A percentile compares a stretch with the other conserved stretches of the same genome.
phyloP scores from a whole-genome alignment of 495 filamentous ascomycete genomes.

The Penicillium paradoxum region DNA sequence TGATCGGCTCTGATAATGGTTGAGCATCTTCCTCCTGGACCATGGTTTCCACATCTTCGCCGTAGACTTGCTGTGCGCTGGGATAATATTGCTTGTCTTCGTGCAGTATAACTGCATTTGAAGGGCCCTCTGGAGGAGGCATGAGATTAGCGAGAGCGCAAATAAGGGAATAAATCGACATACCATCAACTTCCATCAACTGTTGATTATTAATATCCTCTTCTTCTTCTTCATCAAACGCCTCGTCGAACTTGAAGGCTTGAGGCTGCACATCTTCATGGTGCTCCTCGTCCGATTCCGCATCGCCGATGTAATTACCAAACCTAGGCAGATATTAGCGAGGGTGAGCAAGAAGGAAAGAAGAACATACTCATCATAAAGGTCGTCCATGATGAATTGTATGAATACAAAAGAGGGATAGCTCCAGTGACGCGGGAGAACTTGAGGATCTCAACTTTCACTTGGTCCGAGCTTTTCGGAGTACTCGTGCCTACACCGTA shows the following conservation, averaged over 20 bases:
- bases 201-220: slow-evolving; percentile 64
- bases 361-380: slow-evolving; percentile 70
- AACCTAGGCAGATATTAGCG: slow-evolving; percentile 52
- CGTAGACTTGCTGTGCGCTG: slow-evolving; percentile 91
- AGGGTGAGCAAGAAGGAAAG: neutral
- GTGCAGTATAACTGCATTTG: slow-evolving; percentile 92
- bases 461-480: slow-evolving; percentile 22
- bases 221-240: slow-evolving; percentile 58
- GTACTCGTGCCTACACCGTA: slow-evolving; percentile 33
- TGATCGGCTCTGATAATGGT: slow-evolving; percentile 83
- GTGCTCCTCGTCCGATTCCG: slow-evolving; percentile 82
- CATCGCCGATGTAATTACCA: slow-evolving; percentile 94
- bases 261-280: slow-evolving; percentile 63
- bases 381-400: slow-evolving; percentile 62
- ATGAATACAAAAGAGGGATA: slow-evolving; percentile 1
- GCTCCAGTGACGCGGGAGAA: slow-evolving; percentile 19
- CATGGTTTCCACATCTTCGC: slow-evolving; percentile 86
- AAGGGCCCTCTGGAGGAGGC: slow-evolving; percentile 65
- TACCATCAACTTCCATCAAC: slow-evolving; percentile 91
- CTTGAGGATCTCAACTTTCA: slow-evolving; percentile 19
- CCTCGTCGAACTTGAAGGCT: slow-evolving; percentile 76
- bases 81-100: slow-evolving; percentile 99
- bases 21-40: slow-evolving; percentile 98
- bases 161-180: slow-evolving; percentile 8
- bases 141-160: slow-evolving; percentile 11